Percentiles rank a stretch among this genome's conserved stretches.
Evolutionary conservation across 768 basidiomycete species (phyloP).

Genomic region (Austroboletus eburneus): DNA sequence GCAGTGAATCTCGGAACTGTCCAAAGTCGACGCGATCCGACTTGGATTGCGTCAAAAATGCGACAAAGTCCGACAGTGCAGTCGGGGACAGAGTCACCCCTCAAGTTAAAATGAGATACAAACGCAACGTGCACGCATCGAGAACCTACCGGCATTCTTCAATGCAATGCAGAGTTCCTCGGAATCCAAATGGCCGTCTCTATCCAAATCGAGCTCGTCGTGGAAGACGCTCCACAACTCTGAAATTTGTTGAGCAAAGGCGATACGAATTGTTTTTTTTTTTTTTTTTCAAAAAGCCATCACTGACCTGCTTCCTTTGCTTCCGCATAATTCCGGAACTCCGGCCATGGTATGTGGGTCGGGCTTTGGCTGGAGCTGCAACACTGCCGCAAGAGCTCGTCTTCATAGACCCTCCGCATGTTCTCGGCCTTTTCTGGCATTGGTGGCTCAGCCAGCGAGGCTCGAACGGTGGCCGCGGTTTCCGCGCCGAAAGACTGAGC

Average conservation of each 20-base stretch:
- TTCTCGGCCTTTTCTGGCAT: conserved; percentile 55
- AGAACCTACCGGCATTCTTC: conserved; percentile 58
- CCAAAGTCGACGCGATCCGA: conserved; percentile 70
- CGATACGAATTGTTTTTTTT: conserved; percentile 9
- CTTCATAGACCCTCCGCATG: conserved; percentile 68
- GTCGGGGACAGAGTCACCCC: conserved; percentile 67
- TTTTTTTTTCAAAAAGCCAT: no score
- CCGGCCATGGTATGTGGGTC: conserved; percentile 60
- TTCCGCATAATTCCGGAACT: conserved; percentile 72
- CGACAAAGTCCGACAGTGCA: conserved; percentile 80
- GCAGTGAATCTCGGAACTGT: conserved; percentile 87
- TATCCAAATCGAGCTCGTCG: conserved; percentile 84
- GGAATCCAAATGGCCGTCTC: conserved; percentile 77
- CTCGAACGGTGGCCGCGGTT: conserved; percentile 15
- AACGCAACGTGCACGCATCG: conserved; percentile 19
- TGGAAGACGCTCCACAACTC: conserved; percentile 93
- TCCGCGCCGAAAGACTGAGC: conserved; percentile 25
- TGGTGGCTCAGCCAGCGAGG: conserved; percentile 26
- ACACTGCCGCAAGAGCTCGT: conserved; percentile 63
- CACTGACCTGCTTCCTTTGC: conserved; percentile 76
- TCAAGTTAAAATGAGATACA: conserved; percentile 31
- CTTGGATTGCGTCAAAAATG: conserved; percentile 67
- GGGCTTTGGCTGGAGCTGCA: conserved; percentile 40
- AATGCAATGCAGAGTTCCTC: conserved; percentile 60
- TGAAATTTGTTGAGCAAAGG: conserved; percentile 29